Evolutionary conservation across 352 stramenopile genomes (phyloP).

Genomic region (Phytophthora pluvialis): DNA sequence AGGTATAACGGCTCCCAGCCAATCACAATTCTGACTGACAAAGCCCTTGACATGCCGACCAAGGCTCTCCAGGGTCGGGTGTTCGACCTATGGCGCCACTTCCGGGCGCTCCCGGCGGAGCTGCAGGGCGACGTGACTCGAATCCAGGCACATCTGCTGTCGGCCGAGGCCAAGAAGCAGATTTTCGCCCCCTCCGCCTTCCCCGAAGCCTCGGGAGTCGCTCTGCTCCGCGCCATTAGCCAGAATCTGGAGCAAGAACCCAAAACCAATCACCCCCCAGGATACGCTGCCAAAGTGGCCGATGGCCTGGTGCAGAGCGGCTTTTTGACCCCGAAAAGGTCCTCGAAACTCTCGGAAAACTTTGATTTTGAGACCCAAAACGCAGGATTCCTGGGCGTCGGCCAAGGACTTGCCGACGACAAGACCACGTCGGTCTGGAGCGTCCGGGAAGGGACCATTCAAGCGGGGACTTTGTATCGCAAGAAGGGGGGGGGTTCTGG

Average conservation of each 20-base stretch:
- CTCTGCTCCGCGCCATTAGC: conserved; percentile 29
- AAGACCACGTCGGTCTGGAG: conserved; percentile 37
- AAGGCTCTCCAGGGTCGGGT: conserved; percentile 45
- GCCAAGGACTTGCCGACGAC: conserved; percentile 16
- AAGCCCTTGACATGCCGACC: too few species aligned
- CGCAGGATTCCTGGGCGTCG: conserved; percentile 31
- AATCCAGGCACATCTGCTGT: conserved; percentile 22
- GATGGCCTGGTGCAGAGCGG: conserved; percentile 44
- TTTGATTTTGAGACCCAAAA: conserved; percentile 28
- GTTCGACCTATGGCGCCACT: conserved; percentile 46
- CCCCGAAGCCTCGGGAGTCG: conserved; percentile 25
- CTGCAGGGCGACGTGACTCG: conserved; percentile 25
- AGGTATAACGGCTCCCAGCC: too few species aligned
- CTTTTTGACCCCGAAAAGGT: conserved; percentile 35
- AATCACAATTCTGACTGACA: not conserved
- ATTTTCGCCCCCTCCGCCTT: conserved; percentile 32
- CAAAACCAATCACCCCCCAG: conserved; percentile 10
- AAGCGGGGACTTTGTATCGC: conserved; percentile 36
- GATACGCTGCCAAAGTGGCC: conserved; percentile 26
- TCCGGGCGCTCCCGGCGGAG: conserved; percentile 35
- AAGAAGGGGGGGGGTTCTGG: conserved; percentile 36
- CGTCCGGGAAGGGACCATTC: conserved; percentile 41
- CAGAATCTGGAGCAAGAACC: conserved; percentile 26
- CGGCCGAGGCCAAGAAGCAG: conserved; percentile 23
- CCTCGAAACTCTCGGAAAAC: conserved; percentile 24